Conservation (phyloP, 2,329 filamentous ascomycete species). For the Hymenoscyphus fructigenus region DNA sequence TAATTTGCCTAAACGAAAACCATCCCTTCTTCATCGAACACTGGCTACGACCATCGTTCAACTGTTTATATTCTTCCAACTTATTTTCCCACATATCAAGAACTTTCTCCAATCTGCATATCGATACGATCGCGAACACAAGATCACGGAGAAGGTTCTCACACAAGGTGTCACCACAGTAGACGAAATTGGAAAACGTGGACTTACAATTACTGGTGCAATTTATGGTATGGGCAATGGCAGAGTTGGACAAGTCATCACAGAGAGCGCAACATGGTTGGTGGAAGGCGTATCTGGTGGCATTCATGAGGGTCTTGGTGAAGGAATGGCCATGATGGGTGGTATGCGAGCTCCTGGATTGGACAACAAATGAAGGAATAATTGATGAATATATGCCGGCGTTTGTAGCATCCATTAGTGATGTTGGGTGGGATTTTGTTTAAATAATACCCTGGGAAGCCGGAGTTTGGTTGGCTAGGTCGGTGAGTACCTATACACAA, state of each 20-base stretch:
- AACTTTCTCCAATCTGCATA: conserved; percentile 54
- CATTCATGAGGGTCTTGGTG: conserved; percentile 61
- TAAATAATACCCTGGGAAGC: conserved; percentile 3
- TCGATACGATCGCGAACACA: conserved; percentile 65
- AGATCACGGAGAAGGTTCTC: conserved; percentile 59
- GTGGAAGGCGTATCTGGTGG: conserved; percentile 64
- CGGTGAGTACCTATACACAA: background rate
- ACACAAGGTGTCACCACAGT: conserved; percentile 51
- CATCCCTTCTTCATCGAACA: conserved; percentile 57
- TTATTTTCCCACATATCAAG: conserved; percentile 61
- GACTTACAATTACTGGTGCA: conserved; percentile 52
- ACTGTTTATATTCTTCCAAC: conserved; percentile 57
- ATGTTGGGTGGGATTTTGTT: background rate
- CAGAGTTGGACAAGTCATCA: conserved; percentile 57
- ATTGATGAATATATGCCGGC: background rate
- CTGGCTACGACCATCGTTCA: conserved; percentile 57
- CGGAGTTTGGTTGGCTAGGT: conserved; percentile 3
- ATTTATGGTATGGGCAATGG: conserved; percentile 64
- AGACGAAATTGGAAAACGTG: conserved; percentile 51
- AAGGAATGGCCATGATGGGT: conserved; percentile 51
- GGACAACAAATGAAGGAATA: conserved; percentile 11
- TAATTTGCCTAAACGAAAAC: conserved; percentile 25
- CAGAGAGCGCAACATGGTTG: conserved; percentile 58
- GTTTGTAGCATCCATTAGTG: background rate
- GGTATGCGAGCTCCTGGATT: conserved; percentile 17